phyloP scores from a whole-genome alignment of 2,329 filamentous ascomycete genomes.

The Beauveria australis region DNA sequence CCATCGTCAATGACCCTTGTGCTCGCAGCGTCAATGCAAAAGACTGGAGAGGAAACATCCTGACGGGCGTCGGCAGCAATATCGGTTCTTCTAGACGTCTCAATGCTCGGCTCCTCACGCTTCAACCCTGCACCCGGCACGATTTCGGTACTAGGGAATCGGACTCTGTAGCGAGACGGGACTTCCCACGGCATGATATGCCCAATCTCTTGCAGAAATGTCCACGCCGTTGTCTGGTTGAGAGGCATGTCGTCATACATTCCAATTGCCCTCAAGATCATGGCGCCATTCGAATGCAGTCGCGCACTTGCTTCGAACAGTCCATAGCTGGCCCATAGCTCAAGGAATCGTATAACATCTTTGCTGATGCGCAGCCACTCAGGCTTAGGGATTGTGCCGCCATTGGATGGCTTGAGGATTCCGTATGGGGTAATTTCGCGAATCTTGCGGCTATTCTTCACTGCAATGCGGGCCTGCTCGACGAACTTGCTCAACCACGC shows the following conservation, averaged over 20 bases:
- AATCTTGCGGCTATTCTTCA: slow-evolving; percentile 41
- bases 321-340: slow-evolving; percentile 55
- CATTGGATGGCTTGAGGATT: slow-evolving; percentile 26
- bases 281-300: slow-evolving; percentile 53
- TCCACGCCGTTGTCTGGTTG: slow-evolving; percentile 42
- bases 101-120: slow-evolving; percentile 25
- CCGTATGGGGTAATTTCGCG: slow-evolving; percentile 44
- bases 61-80: slow-evolving; percentile 42
- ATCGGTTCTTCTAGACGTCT: slow-evolving; percentile 33
- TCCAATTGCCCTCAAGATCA: slow-evolving; percentile 53
- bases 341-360: slow-evolving; percentile 58
- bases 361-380: slow-evolving; percentile 26
- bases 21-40: slow-evolving; percentile 61
- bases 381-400: slow-evolving; percentile 15
- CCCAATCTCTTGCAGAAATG: slow-evolving; percentile 69
- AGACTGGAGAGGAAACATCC: slow-evolving; percentile 49
- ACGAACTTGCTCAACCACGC: slow-evolving; percentile 37
- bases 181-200: slow-evolving; percentile 65
- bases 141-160: slow-evolving; percentile 42
- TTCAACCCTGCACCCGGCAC: slow-evolving; percentile 33
- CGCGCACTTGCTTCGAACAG: slow-evolving; percentile 44
- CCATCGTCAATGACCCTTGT: slow-evolving; percentile 74
- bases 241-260: slow-evolving; percentile 45
- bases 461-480: slow-evolving; percentile 37
- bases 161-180: slow-evolving; percentile 50